Evolutionary conservation across 2,329 filamentous ascomycete species (phyloP).

Genomic region (Fusarium clavum): DNA sequence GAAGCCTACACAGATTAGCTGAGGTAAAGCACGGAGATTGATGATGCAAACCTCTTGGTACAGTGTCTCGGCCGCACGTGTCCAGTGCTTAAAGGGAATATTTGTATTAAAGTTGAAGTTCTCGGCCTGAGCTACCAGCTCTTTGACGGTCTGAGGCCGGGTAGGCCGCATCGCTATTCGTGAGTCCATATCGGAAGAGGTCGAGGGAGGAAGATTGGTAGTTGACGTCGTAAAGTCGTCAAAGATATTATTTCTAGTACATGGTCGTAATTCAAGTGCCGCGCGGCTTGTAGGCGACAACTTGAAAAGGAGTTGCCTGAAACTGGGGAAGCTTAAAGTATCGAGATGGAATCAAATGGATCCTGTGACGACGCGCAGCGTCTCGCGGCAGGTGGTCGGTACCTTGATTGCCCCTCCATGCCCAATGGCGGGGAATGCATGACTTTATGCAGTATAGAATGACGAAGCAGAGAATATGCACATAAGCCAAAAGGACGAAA

Average conservation of each 20-base stretch:
- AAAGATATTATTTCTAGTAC: slow-evolving; percentile 26
- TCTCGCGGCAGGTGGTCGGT: slow-evolving; percentile 12
- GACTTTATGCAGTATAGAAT: slow-evolving; percentile 2
- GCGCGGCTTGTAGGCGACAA: slow-evolving; percentile 26
- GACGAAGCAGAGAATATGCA: slow-evolving; percentile 13
- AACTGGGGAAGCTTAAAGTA: background rate
- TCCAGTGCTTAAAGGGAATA: slow-evolving; percentile 83
- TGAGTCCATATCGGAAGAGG: slow-evolving; percentile 45
- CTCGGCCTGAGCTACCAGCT: slow-evolving; percentile 80
- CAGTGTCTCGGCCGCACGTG: slow-evolving; percentile 82
- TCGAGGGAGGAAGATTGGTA: background rate
- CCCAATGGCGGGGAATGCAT: slow-evolving; percentile 36
- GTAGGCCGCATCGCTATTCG: slow-evolving; percentile 50
- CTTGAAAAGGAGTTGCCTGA: slow-evolving; percentile 28
- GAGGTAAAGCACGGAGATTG: too few relatives aligned
- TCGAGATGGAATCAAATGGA: slow-evolving; percentile 31
- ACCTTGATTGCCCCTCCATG: slow-evolving; percentile 44
- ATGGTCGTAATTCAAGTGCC: slow-evolving; percentile 23
- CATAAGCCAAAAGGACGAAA: background rate
- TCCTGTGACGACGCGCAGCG: slow-evolving; percentile 41
- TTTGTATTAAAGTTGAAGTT: slow-evolving; percentile 84
- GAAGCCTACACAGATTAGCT: slow-evolving; percentile 69
- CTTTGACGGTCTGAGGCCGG: slow-evolving; percentile 75
- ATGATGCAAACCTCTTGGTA: slow-evolving; percentile 75
- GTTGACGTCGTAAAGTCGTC: slow-evolving; percentile 24